Conservation (phyloP, 2,329 filamentous ascomycete genomes). For the Fusarium mexicanum region DNA sequence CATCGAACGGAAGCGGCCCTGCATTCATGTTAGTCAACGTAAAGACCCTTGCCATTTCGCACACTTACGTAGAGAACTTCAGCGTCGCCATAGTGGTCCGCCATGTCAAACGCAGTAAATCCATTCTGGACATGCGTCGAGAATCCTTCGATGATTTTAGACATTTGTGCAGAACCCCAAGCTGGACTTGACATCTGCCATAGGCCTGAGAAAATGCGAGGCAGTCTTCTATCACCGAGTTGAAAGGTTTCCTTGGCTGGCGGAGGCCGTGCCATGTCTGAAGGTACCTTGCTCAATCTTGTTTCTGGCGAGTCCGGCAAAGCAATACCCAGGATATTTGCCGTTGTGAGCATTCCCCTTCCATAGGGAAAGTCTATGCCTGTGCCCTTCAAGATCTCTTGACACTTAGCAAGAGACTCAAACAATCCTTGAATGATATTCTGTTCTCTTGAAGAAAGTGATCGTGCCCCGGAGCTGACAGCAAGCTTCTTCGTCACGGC, state of each 20-base stretch:
- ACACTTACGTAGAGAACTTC: background rate
- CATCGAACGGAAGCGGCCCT: background rate
- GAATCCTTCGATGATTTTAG: background rate
- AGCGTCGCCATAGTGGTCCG: background rate
- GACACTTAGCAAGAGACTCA: background rate
- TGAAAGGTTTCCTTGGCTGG: background rate
- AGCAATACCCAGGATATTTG: background rate
- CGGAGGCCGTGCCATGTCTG: rapidly evolving
- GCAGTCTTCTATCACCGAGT: background rate
- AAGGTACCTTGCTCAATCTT: background rate
- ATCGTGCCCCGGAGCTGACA: background rate
- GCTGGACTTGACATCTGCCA: constrained; percentile 5
- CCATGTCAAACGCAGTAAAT: background rate
- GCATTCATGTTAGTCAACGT: rapidly evolving
- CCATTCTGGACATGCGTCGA: background rate
- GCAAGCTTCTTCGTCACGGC: background rate
- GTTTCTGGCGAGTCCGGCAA: background rate
- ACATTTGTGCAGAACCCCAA: background rate
- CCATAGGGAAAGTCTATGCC: background rate
- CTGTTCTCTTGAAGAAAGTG: rapidly evolving
- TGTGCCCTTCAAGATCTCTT: background rate
- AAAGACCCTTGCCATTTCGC: rapidly evolving
- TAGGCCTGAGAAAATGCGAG: background rate
- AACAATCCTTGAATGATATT: background rate
- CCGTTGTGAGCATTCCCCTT: background rate